Evolutionary conservation across 73 alveolate species (phyloP).

Genomic region (Tetrahymena borealis): DNA sequence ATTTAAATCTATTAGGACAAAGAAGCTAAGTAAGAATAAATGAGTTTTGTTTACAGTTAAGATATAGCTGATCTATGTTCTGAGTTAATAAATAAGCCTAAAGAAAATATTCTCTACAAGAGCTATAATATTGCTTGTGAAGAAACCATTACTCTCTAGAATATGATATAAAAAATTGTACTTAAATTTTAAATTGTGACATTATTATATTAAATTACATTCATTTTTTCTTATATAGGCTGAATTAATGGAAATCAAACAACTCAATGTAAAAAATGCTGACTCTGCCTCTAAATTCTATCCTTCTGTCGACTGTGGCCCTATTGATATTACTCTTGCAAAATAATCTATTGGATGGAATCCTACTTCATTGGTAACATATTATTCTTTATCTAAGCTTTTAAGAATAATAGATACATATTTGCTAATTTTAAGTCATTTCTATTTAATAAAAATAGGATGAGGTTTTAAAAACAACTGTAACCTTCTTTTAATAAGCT

Average conservation of each 20-base stretch:
- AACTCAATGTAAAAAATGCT: constrained; percentile 9
- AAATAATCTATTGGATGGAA: not conserved
- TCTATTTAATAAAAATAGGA: not conserved
- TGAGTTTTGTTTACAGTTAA: constrained; percentile 36
- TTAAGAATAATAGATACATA: too few relatives aligned
- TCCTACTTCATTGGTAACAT: constrained; percentile 32
- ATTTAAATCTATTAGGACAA: too few relatives aligned
- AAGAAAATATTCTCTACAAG: constrained; percentile 11
- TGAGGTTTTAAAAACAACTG: not conserved
- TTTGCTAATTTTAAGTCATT: too few relatives aligned
- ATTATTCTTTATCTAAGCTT: too few relatives aligned
- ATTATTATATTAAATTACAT: not conserved
- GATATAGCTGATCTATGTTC: constrained; percentile 40
- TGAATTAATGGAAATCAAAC: not conserved
- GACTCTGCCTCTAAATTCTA: constrained; percentile 16
- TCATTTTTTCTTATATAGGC: not conserved
- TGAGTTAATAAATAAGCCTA: not conserved
- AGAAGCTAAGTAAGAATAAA: not conserved
- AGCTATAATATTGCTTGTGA: constrained; percentile 47
- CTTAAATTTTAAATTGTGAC: not conserved
- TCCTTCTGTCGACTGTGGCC: constrained; percentile 57
- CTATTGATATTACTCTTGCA: constrained; percentile 30
- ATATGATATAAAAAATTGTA: constrained; percentile 23
- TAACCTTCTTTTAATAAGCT: not conserved
- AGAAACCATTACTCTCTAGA: constrained; percentile 29